Evolutionary conservation across 2,329 filamentous ascomycete genomes (phyloP), one percentile per base, ranked within the genome.

Genomic region (Penicillium sp.): DNA sequence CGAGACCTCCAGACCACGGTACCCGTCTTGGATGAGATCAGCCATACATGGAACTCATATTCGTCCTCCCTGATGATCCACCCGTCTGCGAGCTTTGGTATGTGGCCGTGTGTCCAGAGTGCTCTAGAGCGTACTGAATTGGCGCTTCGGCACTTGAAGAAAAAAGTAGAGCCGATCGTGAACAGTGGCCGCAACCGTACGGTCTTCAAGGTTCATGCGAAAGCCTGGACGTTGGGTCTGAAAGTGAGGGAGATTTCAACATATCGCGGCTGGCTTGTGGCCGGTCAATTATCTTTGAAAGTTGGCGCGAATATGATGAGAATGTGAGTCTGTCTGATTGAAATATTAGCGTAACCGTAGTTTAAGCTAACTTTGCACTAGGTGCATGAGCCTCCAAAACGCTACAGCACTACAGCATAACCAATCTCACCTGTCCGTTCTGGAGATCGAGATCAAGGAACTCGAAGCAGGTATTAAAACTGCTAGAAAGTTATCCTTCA

Each of bases 391-490:
- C 15, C 31, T 58, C 35, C 47, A 45, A n/a, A 41, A 7, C 15
- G 26, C 45, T 7, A 21, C 35, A 23, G 3, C 21, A 9, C 19
- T 48, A 15, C 26, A 58, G 38, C 19, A 23, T 15, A 35, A 30
- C 11, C 23, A 51, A 19, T 45, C 56, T 5, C 45, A 17, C 17
- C 23, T 58, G 2, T 35, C 29, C 3, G 54, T 49, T 19, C 23
- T 58, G 9, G 56, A 52, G 29, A 52, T 46, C 11, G 56, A 58
- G 46, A 58, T 35, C 17, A 52, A 52, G 8, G 15, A 52, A 19
- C 47, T 58, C 9, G 56, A 58, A n/a, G 21, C 23, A 15, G 38
- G 13, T 1, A 45, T 57, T n/a, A 17, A 13, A 7, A 13, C 30
- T 38, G 31, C 47, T 15, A 58, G 23, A 8, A 46, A 45, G 7